Base-by-base conservation (phyloP, 352 stramenopile species). In the Globisporangium apiculatum region DNA sequence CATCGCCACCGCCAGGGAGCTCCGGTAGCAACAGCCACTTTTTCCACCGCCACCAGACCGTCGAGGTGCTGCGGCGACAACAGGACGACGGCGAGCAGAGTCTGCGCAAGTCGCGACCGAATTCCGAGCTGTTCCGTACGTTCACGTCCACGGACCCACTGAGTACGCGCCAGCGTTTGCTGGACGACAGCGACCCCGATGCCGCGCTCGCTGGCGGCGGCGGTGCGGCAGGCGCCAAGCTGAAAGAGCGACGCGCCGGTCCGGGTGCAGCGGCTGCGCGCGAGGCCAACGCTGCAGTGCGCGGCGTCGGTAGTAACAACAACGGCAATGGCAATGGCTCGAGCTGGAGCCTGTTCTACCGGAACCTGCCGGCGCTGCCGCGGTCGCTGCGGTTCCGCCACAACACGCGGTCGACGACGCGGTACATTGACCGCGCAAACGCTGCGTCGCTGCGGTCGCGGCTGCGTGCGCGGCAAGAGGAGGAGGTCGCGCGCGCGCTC, bases 361-460 rank as follows among this genome's bases (percentile, higher is more conserved):
- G 82, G 14, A 87, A 83, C 42, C 55, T 89, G 49, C 83, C 83
- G n/a, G 83, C 67, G 31, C 57, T 89, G 47, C 83, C 83, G 18
- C 79, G 83, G 2, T 58, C 76, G 40, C 62, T 92, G 60, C 71
- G 83, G 1, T 92, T 90, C 64, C 79, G 80, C 14, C 79, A 86
- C 61, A 88, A 89, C 51, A 88, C 79, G 35, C 76, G 83, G 18
- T 87, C 79, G 3, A 89, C 76, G 0, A 92, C 83, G 24, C 53
- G 83, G 24, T 90, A 92, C 58, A 90, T 92, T 36, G 79, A 87
- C 40, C 79, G 74, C 8, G 68, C 79, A 1, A 92, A 92, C 55
- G 80, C 79, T 0, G 71, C 71, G 35, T 87, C 83, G 14, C 59
- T 92, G 47, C 56, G 70, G 1, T 81, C 73, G 0, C 59, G 82